Evolutionary conservation across 768 basidiomycete species (phyloP), one percentile per base, ranked within the genome.

Genomic region (Mycena epipterygia): DNA sequence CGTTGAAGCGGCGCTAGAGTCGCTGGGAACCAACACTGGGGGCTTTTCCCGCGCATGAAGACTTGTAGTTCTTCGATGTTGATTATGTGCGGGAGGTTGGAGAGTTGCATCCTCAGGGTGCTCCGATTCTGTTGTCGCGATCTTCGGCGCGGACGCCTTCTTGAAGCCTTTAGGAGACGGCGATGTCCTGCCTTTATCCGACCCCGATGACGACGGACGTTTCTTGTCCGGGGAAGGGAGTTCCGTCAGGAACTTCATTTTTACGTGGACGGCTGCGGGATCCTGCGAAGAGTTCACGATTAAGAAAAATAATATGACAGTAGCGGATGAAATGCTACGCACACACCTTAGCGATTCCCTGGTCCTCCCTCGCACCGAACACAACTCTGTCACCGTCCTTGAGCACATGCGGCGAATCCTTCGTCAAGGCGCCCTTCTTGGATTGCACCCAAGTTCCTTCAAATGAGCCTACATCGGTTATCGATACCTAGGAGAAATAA

Each of bases 371-470:
- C 21, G 63, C 71, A 32, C 71, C 68, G 46, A 75, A 75, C 0
- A 70, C 66, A 51, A 75, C 51, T 21, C 23, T 53, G 55, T 67
- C 72, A 11, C 74, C 71, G 51, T 75, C 65, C 25, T 73, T 68
- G 42, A 75, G 56, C 12, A 25, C 21, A 57, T 68, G 65, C 5
- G 68, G 53, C 33, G 16, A 29, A 25, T 63, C 56, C 42, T 67
- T 58, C 19, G 27, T 27, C 19, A 74, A 58, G 13, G 46, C n/a
- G 14, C 71, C 71, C 5, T 59, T 49, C 51, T 73, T 67, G 16
- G 71, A 73, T 12, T 72, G 37, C 21, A 73, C 57, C 71, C 71
- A 75, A n/a, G 53, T 70, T 6, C 69, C 66, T 29, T 57, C 14
- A 12, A 30, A 23, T 19, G 71, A 73, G 23, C 71, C 71, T 11